These are phyloP conservation scores for Cnidoscolus chayamansa DNA, from an alignment of 441 rosid genomes.

Conservation along the genomic window DNA sequence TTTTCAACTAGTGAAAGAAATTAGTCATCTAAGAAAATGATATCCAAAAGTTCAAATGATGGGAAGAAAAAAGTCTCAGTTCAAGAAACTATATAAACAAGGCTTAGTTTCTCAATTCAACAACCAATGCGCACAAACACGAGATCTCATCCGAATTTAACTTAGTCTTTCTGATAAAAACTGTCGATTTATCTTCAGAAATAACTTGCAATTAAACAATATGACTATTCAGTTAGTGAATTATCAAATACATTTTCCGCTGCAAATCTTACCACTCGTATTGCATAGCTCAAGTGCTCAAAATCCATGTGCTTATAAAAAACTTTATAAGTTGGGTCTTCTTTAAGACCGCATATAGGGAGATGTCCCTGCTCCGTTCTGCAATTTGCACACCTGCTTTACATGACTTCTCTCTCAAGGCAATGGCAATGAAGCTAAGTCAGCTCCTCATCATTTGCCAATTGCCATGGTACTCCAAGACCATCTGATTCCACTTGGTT, in stretches of 20 bases:
- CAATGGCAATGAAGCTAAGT: background rate
- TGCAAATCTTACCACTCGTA: background rate
- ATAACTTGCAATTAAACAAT: background rate
- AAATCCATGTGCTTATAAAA: background rate
- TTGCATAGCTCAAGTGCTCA: background rate
- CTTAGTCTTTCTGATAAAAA: background rate
- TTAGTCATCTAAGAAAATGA: no score
- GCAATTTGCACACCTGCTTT: background rate
- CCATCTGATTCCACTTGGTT: no score
- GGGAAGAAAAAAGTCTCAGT: no score
- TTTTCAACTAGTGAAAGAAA: no score
- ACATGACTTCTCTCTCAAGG: background rate
- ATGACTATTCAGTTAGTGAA: background rate
- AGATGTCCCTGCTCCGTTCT: background rate
- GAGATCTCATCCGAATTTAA: background rate
- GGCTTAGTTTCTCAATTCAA: no score
- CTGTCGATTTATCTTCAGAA: background rate
- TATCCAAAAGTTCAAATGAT: no score
- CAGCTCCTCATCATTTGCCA: background rate
- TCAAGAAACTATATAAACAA: no score
- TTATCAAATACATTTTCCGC: background rate
- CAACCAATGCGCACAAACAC: background rate
- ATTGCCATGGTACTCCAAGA: no score
- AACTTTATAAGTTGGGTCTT: background rate
- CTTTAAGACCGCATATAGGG: background rate